These are phyloP conservation scores for Dissophora globulifera DNA, from an alignment of 192 early-diverging fungal species.

Conservation along the genomic window DNA sequence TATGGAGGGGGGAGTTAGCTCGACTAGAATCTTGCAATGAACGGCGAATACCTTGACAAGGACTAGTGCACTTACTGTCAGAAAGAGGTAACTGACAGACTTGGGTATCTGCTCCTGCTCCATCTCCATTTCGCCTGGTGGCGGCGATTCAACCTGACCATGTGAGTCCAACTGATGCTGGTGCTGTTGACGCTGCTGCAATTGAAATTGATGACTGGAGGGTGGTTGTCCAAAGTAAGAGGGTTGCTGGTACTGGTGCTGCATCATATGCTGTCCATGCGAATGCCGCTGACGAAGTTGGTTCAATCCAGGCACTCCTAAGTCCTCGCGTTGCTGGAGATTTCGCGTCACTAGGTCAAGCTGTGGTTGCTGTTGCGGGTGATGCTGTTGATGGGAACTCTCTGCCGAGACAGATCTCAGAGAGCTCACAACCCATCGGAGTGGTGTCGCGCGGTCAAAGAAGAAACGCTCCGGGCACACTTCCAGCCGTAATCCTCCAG, in stretches of 20 bases:
- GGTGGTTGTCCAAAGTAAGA: constrained; percentile 6
- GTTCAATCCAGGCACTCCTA: not conserved
- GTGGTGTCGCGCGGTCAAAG: constrained; percentile 26
- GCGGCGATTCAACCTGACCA: not conserved
- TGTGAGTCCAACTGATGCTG: not conserved
- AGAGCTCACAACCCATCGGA: constrained; percentile 33
- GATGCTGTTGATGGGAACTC: constrained; percentile 3
- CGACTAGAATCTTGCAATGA: too few species aligned
- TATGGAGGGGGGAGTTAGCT: too few species aligned
- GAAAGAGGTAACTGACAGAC: constrained; percentile 52
- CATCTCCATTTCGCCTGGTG: not conserved
- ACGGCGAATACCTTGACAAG: too few species aligned
- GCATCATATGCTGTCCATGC: not conserved
- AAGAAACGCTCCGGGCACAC: constrained; percentile 48
- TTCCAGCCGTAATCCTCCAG: constrained; percentile 67
- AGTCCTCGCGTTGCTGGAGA: constrained; percentile 6
- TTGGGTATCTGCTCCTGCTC: constrained; percentile 31
- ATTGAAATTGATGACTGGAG: constrained; percentile 6
- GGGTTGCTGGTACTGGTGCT: constrained; percentile 35
- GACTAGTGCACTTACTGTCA: constrained; percentile 34
- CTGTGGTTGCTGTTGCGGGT: constrained; percentile 7
- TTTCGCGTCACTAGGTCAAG: too few species aligned
- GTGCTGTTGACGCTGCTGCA: not conserved
- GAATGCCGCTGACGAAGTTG: too few species aligned
- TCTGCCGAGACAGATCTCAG: constrained; percentile 17